A percentile compares a stretch with the other conserved stretches of the same genome.
Evolutionary conservation across 495 filamentous ascomycete species (phyloP).

Genomic region (Hypoxylon lenormandii): DNA sequence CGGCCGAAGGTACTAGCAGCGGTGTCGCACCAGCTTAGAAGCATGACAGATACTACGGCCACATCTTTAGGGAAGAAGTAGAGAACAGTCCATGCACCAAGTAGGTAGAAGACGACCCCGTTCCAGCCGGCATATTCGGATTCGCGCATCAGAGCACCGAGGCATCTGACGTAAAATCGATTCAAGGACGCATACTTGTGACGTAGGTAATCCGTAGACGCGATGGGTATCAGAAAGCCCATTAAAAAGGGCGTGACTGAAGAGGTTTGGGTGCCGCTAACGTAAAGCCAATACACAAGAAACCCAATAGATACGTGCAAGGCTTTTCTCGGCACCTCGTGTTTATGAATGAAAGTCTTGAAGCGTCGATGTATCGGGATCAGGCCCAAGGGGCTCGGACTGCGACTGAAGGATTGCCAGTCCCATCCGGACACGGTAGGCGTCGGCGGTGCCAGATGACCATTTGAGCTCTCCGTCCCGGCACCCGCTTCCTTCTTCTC

Average conservation of each 20-base stretch:
- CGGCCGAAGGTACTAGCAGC: constrained; percentile 93
- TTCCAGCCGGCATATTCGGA: constrained; percentile 92
- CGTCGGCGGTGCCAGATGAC: constrained; percentile 75
- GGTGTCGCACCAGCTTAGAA: constrained; percentile 98
- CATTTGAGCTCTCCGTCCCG: constrained; percentile 62
- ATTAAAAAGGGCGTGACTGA: constrained; percentile 86
- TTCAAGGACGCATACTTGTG: constrained; percentile 85
- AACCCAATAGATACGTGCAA: constrained; percentile 96
- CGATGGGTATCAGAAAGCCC: constrained; percentile 85
- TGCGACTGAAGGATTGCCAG: constrained; percentile 85
- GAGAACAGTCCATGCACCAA: constrained; percentile 87
- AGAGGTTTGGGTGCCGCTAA: constrained; percentile 74
- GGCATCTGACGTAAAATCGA: constrained; percentile 80
- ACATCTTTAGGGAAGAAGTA: constrained; percentile 93
- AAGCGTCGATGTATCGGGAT: constrained; percentile 91
- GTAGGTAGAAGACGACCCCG: constrained; percentile 94
- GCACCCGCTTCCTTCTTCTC: constrained; percentile 52
- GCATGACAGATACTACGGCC: constrained; percentile 85
- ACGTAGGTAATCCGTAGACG: constrained; percentile 81
- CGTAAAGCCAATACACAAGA: constrained; percentile 84
- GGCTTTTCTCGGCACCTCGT: constrained; percentile 80
- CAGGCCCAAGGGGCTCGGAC: constrained; percentile 88
- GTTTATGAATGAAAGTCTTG: constrained; percentile 77
- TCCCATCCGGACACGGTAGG: constrained; percentile 66
- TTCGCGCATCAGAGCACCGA: constrained; percentile 96